Base-by-base conservation (phyloP, 768 basidiomycete species). In the Hygrophorus pudorinus region DNA sequence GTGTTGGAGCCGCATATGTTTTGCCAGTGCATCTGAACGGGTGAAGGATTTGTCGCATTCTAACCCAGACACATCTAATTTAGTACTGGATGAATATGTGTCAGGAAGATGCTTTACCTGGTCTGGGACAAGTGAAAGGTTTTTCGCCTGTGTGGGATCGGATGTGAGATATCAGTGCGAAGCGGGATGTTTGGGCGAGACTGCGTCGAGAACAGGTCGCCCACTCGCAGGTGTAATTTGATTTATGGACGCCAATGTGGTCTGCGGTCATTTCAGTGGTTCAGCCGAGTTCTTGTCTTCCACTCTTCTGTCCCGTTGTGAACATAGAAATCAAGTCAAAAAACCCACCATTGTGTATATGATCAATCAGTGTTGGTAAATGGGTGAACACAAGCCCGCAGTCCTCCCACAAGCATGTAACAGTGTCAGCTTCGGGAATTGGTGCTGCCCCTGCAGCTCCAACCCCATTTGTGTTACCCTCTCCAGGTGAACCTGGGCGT, bases 41-140 rank as follows among this genome's bases (percentile, higher is more conserved):
- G 91, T 92, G 62, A 97, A 97, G 0, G 87, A 84, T 55, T 90
- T 92, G 68, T 89, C 88, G 58, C 93, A 97, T 66, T 92, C 92
- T 93, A 12, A 24, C 18, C 9, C 20, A 14, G 5, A 32, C 12
- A 41, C 5, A 31, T 37, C 21, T 9, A 29, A 12, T 38, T 20
- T 37, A n/a, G 5, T 9, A 32, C 18, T 45, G 3, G 3, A 7
- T 24, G 7, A 7, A 3, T 24, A 24, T 24, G 24, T 7, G 7
- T 24, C 24, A 24, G 24, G 24, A 24, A 24, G 24, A 24, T 7
- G 24, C 30, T 80, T 53, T 47, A 85, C 91, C 90, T 56, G 87
- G 80, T 46, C 76, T 68, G 9, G 78, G 63, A 57, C 92, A 97
- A 17, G 75, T 79, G 56, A 91, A 96, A 0, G 91, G 92, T 55